Conservation (phyloP, 345 rosid species). For the thale cress (Arabidopsis thaliana) region DNA sequence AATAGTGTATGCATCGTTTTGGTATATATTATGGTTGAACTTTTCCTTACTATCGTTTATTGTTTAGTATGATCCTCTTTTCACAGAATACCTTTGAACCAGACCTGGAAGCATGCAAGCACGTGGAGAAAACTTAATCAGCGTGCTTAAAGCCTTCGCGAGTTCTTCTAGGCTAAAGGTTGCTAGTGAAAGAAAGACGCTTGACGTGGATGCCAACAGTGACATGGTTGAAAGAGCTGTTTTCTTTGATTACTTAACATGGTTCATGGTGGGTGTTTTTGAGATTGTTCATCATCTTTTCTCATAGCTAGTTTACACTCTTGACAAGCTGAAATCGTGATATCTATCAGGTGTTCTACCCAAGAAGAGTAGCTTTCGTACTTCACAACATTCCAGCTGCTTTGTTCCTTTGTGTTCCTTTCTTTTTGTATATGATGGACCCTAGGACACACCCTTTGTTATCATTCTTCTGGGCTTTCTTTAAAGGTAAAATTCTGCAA, state of each 20-base stretch:
- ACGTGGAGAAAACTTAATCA: conserved; percentile 90
- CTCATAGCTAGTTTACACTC: conserved; percentile 9
- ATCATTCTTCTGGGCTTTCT: conserved; percentile 61
- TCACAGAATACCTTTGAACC: conserved; percentile 45
- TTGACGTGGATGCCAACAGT: conserved; percentile 45
- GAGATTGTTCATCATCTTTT: conserved; percentile 8
- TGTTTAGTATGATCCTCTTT: conserved; percentile 45
- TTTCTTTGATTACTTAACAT: conserved; percentile 91
- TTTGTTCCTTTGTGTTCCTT: conserved; percentile 69
- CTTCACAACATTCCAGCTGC: conserved; percentile 75
- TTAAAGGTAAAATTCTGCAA: conserved; percentile 62
- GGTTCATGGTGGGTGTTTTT: conserved; percentile 65
- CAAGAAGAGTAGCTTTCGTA: conserved; percentile 69
- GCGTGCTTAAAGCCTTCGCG: conserved; percentile 74
- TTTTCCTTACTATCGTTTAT: conserved; percentile 34
- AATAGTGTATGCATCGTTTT: conserved; percentile 89
- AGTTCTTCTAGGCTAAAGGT: conserved; percentile 74
- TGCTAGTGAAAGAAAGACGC: conserved; percentile 62
- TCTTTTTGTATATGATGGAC: conserved; percentile 58
- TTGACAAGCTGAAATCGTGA: conserved; percentile 27
- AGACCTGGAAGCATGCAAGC: conserved; percentile 99
- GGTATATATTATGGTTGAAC: conserved; percentile 54
- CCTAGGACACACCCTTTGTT: conserved; percentile 53
- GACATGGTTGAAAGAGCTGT: conserved; percentile 70
- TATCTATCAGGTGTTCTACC: conserved; percentile 73